Base-by-base conservation (phyloP, 306 rosid species). In the Quercus aquifolioides region DNA sequence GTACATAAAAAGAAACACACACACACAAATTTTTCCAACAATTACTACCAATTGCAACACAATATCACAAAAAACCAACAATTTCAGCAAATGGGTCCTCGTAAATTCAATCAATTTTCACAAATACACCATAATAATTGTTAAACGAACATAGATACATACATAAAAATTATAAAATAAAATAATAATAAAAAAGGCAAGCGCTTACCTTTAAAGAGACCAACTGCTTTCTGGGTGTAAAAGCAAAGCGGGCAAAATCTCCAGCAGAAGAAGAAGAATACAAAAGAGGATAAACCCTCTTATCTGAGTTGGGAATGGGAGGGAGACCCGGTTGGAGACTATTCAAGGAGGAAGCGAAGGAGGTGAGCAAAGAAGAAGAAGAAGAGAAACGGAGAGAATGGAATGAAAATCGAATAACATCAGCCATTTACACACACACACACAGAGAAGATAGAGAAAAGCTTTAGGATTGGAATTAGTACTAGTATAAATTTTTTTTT, bases 161-260 rank as follows among this genome's bases (percentile, higher is more conserved):
- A 14, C 3, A 28, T 15, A 10, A 14, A 71, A 21, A 12, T 23
- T 23, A 5, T 3, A 12, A 26, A 74, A 69, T 33, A 11, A 26
- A 71, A 63, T 26, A 26, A 26, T 26, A 1, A 1, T 26, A 74
- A 74, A 51, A 74, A 74, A 35, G 71, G 15, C 38, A 84, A 62
- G 52, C 59, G 41, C 21, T 21, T 64, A 95, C 99, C 97, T 92
- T 90, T 87, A 90, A 86, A 80, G 94, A 86, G 12, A 79, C 79
- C 26, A 70, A 76, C 38, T 82, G 92, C 80, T 83, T 87, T 83
- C 86, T 88, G 90, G 90, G 91, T 14, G 77, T 73, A 84, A 80
- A 76, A 80, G 94, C 78, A 75, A 87, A 74, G 28, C 82, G 72
- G 63, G 80, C 20, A 80, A 78, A 55, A 74, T 54, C 35, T 21